Evolutionary conservation across 2,329 filamentous ascomycete genomes (phyloP).

Genomic region (Cercospora canescens): DNA sequence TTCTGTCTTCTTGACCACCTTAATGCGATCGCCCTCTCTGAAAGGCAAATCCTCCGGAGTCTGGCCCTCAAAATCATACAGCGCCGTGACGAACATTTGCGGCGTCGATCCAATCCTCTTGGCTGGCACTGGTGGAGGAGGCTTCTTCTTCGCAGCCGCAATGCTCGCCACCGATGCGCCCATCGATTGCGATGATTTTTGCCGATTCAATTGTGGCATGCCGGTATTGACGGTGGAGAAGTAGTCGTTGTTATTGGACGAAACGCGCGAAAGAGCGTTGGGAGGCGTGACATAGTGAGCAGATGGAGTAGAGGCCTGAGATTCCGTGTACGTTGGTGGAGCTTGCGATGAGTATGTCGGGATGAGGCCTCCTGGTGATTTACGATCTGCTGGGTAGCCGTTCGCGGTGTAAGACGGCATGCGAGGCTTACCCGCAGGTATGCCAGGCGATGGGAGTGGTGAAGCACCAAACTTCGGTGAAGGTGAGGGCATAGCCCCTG

Average conservation of each 20-base stretch:
- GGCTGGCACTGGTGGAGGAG: constrained; percentile 69
- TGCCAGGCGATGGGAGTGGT: constrained; percentile 16
- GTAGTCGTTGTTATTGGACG: constrained; percentile 31
- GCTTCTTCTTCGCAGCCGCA: constrained; percentile 66
- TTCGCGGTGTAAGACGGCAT: constrained; percentile 19
- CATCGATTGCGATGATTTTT: constrained; percentile 32
- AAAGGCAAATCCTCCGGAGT: constrained; percentile 71
- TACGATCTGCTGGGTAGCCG: constrained; percentile 26
- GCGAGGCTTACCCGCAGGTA: constrained; percentile 29
- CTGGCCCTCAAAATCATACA: constrained; percentile 74
- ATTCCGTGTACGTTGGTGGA: constrained; percentile 25
- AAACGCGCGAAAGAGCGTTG: constrained; percentile 21
- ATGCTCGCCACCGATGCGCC: constrained; percentile 34
- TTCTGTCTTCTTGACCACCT: constrained; percentile 73
- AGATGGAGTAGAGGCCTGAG: constrained; percentile 34
- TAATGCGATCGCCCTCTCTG: constrained; percentile 74
- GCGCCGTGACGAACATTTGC: constrained; percentile 54
- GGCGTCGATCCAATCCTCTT: constrained; percentile 55
- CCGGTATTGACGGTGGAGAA: constrained; percentile 25
- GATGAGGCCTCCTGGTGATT: constrained; percentile 17
- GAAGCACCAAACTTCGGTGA: constrained; percentile 8
- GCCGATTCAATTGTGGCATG: constrained; percentile 16
- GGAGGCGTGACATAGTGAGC: constrained; percentile 35
- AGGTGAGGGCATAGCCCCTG: constrained; percentile 24
- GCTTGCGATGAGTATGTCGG: constrained; percentile 14